Evolutionary conservation across 352 stramenopile genomes (phyloP), one percentile per base, ranked within the genome.

Genomic region (Aphanomyces cochlioides): DNA sequence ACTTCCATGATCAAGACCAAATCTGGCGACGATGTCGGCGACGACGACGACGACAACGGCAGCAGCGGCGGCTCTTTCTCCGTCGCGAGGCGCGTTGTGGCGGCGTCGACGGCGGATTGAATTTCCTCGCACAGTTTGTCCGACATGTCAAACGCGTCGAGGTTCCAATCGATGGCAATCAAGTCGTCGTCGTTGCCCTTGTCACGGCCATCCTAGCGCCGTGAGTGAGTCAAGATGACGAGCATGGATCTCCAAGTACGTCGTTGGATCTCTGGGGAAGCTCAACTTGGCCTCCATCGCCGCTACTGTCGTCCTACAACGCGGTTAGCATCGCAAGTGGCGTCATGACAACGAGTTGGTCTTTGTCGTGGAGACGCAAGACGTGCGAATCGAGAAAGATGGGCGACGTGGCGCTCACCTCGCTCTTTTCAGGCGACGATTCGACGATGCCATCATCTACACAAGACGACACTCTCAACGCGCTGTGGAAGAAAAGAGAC

Each of bases 1-100:
- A 93, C 77, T 38, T 93, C 86, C 79, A 93, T 90, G 47, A 92
- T 43, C 10, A 93, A 54, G 48, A 92, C 70, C 15, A 93, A 74
- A 57, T 92, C 80, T 2, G 7, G 28, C 3, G 4, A 7, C 5
- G 6, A 19, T 36, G 4, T 15, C 3, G 7, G 34, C 15, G 10
- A 15, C 3, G 17, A 2, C 3, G 17, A 8, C 36, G 7, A 4
- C 15, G 15, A 13, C 5, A 2, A 7, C 21, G 38, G 38, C 28
- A n/a, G 57, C 34, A 40, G 5, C 5, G 21, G 10, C 5, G 57
- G 38, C 5, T 12, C 38, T 13, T 37, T n/a, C 7, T 38, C 38
- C 40, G 53, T 15, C 10, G 64, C 64, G 0, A 70, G 54, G 12
- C 64, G 47, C 10, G 36, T 36, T 0, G 47, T 50, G 19, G 43